phyloP scores from a whole-genome alignment of 1,284 basidiomycete genomes.

The Erythrobasidium hasegawianum region DNA sequence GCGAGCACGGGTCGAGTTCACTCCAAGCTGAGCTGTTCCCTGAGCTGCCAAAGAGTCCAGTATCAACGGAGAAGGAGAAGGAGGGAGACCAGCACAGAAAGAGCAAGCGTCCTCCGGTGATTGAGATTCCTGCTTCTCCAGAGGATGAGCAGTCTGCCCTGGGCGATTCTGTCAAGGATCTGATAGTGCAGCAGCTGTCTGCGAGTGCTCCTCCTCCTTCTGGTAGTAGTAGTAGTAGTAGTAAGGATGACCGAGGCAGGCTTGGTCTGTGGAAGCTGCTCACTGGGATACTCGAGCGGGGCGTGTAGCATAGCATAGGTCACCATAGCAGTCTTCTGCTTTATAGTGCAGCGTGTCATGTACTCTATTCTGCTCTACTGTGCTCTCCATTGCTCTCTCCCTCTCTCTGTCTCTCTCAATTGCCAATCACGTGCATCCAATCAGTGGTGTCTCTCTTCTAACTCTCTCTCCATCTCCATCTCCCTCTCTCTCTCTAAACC shows the following conservation, averaged over 20 bases:
- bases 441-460: no score
- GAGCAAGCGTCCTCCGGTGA: no score
- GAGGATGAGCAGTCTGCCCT: no score
- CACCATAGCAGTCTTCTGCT: no score
- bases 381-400: no score
- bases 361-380: no score
- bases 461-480: not conserved
- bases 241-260: slow-evolving; percentile 20
- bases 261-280: slow-evolving; percentile 33
- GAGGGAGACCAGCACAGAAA: not conserved
- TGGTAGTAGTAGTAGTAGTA: not conserved
- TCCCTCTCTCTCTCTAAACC: not conserved
- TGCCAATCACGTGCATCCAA: no score
- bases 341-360: no score
- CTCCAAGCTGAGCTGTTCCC: slow-evolving; percentile 32
- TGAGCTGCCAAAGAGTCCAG: slow-evolving; percentile 4
- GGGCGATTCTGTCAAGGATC: not conserved
- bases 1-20: not conserved
- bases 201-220: no score
- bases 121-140: no score
- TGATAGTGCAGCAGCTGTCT: not conserved
- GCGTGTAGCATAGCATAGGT: no score
- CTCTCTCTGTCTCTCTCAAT: no score
- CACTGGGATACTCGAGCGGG: slow-evolving; percentile 12
- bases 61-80: slow-evolving; percentile 4